A percentile compares a stretch with the other conserved stretches of the same genome.
Conservation (phyloP, 1,284 basidiomycete species). For the Malassezia caprae region DNA sequence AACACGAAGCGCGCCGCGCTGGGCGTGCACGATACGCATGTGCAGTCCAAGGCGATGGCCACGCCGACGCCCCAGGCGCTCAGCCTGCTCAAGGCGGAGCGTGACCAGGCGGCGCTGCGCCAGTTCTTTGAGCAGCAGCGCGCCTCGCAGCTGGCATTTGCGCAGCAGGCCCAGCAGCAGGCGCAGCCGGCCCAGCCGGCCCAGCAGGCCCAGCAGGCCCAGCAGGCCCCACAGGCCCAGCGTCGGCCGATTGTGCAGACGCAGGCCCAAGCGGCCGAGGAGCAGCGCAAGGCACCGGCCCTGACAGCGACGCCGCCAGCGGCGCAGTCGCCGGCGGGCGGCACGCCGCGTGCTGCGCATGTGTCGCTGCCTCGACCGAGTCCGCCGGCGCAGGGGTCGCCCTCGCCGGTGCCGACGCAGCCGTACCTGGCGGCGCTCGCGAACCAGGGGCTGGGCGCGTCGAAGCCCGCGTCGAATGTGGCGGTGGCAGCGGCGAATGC, state of each 20-base stretch:
- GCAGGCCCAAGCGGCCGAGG: slow-evolving; percentile 14
- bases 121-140: slow-evolving; percentile 40
- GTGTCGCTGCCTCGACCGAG: neutral
- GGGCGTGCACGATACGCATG: slow-evolving; percentile 39
- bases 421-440: slow-evolving; percentile 6
- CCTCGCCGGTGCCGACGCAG: neutral
- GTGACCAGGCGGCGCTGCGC: slow-evolving; percentile 36
- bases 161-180: slow-evolving; percentile 38
- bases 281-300: neutral
- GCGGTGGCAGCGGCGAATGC: neutral
- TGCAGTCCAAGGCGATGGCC: slow-evolving; percentile 36
- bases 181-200: slow-evolving; percentile 14
- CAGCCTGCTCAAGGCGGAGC: slow-evolving; percentile 37
- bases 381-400: neutral
- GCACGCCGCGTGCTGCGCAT: neutral
- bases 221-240: slow-evolving; percentile 18
- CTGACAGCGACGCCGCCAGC: neutral
- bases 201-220: slow-evolving; percentile 19
- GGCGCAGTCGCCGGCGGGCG: neutral
- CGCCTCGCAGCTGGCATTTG: slow-evolving; percentile 25
- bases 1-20: slow-evolving; percentile 30
- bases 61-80: slow-evolving; percentile 43
- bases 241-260: slow-evolving; percentile 9
- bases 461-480: neutral
- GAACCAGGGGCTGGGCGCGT: neutral